Conservation (phyloP, 2,329 filamentous ascomycete species). For the Chrysosporium keratinophilum region DNA sequence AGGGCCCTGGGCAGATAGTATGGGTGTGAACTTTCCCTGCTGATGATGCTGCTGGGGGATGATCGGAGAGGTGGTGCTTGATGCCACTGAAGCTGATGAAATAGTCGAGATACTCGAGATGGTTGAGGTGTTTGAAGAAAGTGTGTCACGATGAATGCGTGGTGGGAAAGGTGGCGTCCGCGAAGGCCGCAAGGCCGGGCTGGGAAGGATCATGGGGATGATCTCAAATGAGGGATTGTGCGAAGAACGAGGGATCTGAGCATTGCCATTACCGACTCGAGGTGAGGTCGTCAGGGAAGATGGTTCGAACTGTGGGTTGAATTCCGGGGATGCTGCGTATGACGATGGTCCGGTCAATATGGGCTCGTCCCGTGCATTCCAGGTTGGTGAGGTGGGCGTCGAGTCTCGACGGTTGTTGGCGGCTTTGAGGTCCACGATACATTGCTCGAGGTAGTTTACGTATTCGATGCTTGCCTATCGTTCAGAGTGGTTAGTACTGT, state of each 20-base stretch:
- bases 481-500: neutral
- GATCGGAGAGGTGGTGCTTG: constrained; percentile 12
- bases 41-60: constrained; percentile 5
- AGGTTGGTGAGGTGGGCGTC: constrained; percentile 20
- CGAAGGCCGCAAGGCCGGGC: constrained; percentile 25
- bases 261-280: neutral
- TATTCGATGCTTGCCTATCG: constrained; percentile 87
- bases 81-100: constrained; percentile 12
- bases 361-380: constrained; percentile 11
- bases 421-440: constrained; percentile 67
- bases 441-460: constrained; percentile 84
- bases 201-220: constrained; percentile 28
- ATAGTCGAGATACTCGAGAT: constrained; percentile 15
- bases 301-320: constrained; percentile 20
- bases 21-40: constrained; percentile 15
- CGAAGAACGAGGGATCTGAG: constrained; percentile 18
- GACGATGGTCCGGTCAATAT: constrained; percentile 22
- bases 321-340: constrained; percentile 30
- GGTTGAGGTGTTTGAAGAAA: constrained; percentile 9
- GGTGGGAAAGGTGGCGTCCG: constrained; percentile 1
- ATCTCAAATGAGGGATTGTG: constrained; percentile 19
- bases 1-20: constrained; percentile 8
- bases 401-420: constrained; percentile 23
- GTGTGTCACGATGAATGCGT: constrained; percentile 2
- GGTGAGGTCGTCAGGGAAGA: constrained; percentile 11